Percentiles rank a stretch among this genome's conserved stretches.
Evolutionary conservation across 2,329 filamentous ascomycete genomes (phyloP).

Genomic region (Aspergillus aculeatinus): DNA sequence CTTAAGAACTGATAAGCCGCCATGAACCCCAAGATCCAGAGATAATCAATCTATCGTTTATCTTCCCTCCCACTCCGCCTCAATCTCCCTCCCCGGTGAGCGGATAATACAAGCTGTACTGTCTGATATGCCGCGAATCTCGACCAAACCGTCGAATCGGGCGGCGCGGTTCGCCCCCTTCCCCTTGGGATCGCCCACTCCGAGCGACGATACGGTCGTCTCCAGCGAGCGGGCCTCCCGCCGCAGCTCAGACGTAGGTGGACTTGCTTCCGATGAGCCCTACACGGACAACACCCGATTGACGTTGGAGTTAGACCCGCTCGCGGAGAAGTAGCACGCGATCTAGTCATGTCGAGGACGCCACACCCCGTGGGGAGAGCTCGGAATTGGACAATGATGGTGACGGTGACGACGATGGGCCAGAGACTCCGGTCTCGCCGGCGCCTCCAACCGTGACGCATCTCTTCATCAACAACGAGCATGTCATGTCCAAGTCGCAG

Average conservation of each 20-base stretch:
- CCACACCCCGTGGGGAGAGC: background rate
- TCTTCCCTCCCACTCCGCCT: background rate
- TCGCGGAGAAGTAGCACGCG: background rate
- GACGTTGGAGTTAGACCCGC: background rate
- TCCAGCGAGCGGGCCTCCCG: background rate
- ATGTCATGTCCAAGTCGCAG: slow-evolving; percentile 23
- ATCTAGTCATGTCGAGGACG: background rate
- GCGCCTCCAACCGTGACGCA: slow-evolving; percentile 24
- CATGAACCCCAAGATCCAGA: background rate
- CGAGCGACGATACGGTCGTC: slow-evolving; percentile 4
- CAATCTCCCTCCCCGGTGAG: background rate
- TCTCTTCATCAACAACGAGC: slow-evolving; percentile 26
- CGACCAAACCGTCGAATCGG: background rate
- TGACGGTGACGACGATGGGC: background rate
- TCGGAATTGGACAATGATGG: background rate
- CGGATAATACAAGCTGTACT: background rate
- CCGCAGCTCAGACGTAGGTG: slow-evolving; percentile 3
- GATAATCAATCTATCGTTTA: background rate
- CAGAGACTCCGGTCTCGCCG: background rate
- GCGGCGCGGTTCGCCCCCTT: slow-evolving; percentile 7
- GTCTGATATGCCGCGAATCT: slow-evolving; percentile 5
- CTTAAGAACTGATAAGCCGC: background rate
- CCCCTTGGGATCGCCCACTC: slow-evolving; percentile 2
- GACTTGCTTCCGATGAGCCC: background rate
- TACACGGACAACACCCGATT: background rate